Conservation (phyloP, 2,329 filamentous ascomycete genomes). For the Bertia moriformis region DNA sequence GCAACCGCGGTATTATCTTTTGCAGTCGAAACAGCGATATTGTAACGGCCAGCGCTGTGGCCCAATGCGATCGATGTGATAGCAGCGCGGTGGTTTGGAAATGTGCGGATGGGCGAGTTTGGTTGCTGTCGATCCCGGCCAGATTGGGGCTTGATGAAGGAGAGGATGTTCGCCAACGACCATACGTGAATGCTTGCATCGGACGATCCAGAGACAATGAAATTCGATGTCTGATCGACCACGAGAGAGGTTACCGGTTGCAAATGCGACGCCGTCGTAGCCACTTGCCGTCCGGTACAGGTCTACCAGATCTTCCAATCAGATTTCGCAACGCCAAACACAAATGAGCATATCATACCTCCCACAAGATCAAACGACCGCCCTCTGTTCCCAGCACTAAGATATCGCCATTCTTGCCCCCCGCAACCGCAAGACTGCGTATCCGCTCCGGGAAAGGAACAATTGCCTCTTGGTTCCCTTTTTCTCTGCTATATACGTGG, state of each 20-base stretch:
- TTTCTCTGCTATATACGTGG: constrained; percentile 47
- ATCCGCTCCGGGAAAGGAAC: constrained; percentile 49
- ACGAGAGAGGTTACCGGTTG: constrained; percentile 33
- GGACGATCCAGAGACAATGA: constrained; percentile 1
- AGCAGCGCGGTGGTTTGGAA: constrained; percentile 29
- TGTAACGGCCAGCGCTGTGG: constrained; percentile 34
- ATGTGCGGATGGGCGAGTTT: constrained; percentile 37
- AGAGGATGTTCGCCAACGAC: constrained; percentile 36
- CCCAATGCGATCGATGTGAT: constrained; percentile 21
- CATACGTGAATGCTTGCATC: constrained; percentile 50
- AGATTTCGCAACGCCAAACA: not conserved
- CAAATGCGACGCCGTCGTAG: not conserved
- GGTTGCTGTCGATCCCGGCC: constrained; percentile 5
- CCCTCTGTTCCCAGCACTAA: constrained; percentile 45
- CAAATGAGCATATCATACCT: constrained; percentile 24
- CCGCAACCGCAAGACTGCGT: constrained; percentile 39
- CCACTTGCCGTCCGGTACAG: constrained; percentile 1
- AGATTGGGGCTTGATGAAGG: not conserved
- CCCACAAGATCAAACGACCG: constrained; percentile 47
- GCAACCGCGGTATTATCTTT: constrained; percentile 43
- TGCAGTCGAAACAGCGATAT: constrained; percentile 42
- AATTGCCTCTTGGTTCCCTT: constrained; percentile 45
- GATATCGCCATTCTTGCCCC: constrained; percentile 22
- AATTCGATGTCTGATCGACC: constrained; percentile 36
- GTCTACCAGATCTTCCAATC: not conserved